A percentile compares a stretch with the other conserved stretches of the same genome.
Evolutionary conservation across 352 stramenopile species (phyloP).

Genomic region (Phytophthora quininea): DNA sequence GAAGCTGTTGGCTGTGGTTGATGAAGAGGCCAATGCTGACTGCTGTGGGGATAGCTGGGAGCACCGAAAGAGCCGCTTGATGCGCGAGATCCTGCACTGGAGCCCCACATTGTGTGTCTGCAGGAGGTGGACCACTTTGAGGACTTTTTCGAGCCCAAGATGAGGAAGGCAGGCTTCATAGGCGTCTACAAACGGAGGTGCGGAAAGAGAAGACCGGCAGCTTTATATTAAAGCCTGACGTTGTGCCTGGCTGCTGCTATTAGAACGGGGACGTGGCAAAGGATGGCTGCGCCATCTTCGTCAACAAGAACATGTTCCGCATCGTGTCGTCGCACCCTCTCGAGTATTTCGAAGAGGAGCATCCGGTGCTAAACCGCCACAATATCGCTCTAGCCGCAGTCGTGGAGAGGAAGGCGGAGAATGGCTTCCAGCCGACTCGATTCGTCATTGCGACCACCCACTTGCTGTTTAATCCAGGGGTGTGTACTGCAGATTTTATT

Average conservation of each 20-base stretch:
- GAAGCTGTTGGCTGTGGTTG: neutral
- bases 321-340: slow-evolving; percentile 50
- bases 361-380: slow-evolving; percentile 60
- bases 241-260: neutral
- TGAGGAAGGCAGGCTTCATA: slow-evolving; percentile 54
- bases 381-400: slow-evolving; percentile 64
- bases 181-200: slow-evolving; percentile 70
- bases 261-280: slow-evolving; percentile 66
- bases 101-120: slow-evolving; percentile 61
- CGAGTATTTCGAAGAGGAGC: slow-evolving; percentile 49
- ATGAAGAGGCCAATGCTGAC: neutral
- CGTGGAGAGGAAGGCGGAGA: slow-evolving; percentile 34
- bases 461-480: slow-evolving; percentile 74
- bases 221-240: neutral
- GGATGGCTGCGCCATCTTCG: slow-evolving; percentile 75
- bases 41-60: slow-evolving; percentile 35
- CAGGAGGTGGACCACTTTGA: slow-evolving; percentile 80
- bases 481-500: slow-evolving; percentile 17
- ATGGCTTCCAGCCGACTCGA: slow-evolving; percentile 19
- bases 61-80: slow-evolving; percentile 48
- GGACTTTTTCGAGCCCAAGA: slow-evolving; percentile 71
- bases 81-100: slow-evolving; percentile 62
- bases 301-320: slow-evolving; percentile 48
- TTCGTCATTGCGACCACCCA: slow-evolving; percentile 74
- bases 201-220: neutral